phyloP scores from a whole-genome alignment of 2,329 filamentous ascomycete genomes.

The Coniochaeta pulveracea region DNA sequence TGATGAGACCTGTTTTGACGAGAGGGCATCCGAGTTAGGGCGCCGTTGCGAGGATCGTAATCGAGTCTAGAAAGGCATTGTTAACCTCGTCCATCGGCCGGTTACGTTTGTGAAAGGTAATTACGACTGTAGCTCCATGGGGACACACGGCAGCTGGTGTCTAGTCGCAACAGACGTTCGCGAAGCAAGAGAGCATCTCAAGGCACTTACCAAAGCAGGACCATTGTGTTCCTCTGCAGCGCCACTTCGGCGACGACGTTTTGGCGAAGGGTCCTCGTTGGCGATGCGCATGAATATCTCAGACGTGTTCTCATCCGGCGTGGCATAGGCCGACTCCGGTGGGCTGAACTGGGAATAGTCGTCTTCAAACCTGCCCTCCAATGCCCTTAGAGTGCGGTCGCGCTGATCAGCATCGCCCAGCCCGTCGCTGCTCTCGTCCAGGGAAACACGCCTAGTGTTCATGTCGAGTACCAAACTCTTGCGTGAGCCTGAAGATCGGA shows the following conservation, averaged over 20 bases:
- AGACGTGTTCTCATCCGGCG: conserved; percentile 40
- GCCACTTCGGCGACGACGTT: conserved; percentile 21
- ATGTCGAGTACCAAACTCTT: conserved; percentile 43
- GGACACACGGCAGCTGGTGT: neutral
- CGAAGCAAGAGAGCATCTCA: conserved; percentile 1
- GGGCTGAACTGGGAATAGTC: conserved; percentile 27
- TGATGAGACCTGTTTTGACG: conserved; percentile 34
- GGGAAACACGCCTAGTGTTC: conserved; percentile 30
- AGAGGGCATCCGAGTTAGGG: conserved; percentile 39
- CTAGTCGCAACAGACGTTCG: too few relatives aligned
- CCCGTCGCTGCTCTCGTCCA: conserved; percentile 30
- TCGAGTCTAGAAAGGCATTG: conserved; percentile 28
- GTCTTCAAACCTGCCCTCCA: conserved; percentile 33
- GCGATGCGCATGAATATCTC: conserved; percentile 50
- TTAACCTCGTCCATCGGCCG: too few relatives aligned
- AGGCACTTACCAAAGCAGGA: conserved; percentile 35
- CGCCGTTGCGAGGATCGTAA: conserved; percentile 36
- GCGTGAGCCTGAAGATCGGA: conserved; percentile 45
- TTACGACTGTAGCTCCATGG: too few relatives aligned
- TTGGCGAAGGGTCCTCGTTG: conserved; percentile 35
- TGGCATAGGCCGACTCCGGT: conserved; percentile 24
- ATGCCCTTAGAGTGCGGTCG: conserved; percentile 37
- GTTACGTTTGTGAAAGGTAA: too few relatives aligned
- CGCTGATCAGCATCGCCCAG: conserved; percentile 29
- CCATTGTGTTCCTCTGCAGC: conserved; percentile 23